Evolutionary conservation across 495 filamentous ascomycete species (phyloP).

Genomic region (Penicilliopsis zonata): DNA sequence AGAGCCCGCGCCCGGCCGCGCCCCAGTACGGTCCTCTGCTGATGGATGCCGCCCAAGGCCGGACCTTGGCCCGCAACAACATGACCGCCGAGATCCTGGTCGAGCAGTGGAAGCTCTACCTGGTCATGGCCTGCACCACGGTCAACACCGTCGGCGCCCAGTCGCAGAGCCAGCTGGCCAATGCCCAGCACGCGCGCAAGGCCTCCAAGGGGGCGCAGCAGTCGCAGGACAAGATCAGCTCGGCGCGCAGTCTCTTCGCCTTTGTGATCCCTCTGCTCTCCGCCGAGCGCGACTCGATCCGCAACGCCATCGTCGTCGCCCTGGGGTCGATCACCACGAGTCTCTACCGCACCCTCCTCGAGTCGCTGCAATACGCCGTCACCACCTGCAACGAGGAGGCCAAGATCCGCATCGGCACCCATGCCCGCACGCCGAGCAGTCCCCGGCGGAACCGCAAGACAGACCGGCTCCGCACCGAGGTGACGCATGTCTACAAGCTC

Average conservation of each 20-base stretch:
- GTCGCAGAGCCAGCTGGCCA: conserved; percentile 42
- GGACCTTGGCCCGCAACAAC: conserved; percentile 43
- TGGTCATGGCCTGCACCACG: conserved; percentile 94
- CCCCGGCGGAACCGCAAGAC: conserved; percentile 66
- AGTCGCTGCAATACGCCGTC: conserved; percentile 79
- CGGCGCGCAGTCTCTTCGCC: conserved; percentile 77
- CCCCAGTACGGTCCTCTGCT: conserved; percentile 44
- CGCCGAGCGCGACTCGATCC: conserved; percentile 59
- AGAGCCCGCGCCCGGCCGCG: conserved; percentile 51
- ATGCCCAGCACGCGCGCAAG: conserved; percentile 75
- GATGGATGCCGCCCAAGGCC: conserved; percentile 38
- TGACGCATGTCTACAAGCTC: conserved; percentile 89
- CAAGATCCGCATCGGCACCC: conserved; percentile 63
- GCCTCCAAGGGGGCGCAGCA: conserved; percentile 60
- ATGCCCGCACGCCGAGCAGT: conserved; percentile 66
- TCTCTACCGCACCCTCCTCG: conserved; percentile 85
- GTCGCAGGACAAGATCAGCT: conserved; percentile 71
- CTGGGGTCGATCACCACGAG: conserved; percentile 91
- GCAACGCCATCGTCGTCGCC: conserved; percentile 84
- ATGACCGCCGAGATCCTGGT: conserved; percentile 78
- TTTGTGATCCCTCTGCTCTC: conserved; percentile 81
- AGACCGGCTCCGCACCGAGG: conserved; percentile 80
- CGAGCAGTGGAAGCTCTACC: conserved; percentile 98
- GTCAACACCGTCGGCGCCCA: conserved; percentile 70
- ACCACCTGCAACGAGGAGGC: conserved; percentile 73